Conservation (phyloP, 495 filamentous ascomycete species). For the Letharia lupina region DNA sequence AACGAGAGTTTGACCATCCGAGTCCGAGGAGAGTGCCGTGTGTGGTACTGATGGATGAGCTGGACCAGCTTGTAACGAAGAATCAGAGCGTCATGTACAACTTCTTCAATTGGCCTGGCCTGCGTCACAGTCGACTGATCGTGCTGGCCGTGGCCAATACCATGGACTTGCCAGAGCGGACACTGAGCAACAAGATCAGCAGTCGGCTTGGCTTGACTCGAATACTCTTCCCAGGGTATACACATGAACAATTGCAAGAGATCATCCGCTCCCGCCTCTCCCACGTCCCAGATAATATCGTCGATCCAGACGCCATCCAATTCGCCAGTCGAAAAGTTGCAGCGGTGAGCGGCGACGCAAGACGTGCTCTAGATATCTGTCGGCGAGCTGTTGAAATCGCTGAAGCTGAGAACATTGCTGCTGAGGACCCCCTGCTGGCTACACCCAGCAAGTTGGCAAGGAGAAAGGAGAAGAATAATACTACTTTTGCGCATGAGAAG, state of each 20-base stretch:
- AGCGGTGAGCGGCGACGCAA: conserved; percentile 88
- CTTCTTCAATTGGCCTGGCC: conserved; percentile 99
- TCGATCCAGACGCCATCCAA: conserved; percentile 88
- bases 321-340: conserved; percentile 96
- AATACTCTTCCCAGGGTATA: conserved; percentile 96
- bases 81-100: conserved; percentile 99
- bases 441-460: conserved; percentile 39
- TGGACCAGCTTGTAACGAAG: conserved; percentile 94
- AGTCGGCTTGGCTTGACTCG: conserved; percentile 80
- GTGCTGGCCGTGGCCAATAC: conserved; percentile 98
- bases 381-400: conserved; percentile 92
- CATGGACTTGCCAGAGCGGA: conserved; percentile 97
- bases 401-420: conserved; percentile 55
- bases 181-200: conserved; percentile 95
- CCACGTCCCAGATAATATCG: conserved; percentile 79
- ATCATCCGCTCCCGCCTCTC: conserved; percentile 87
- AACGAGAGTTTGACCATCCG: conserved; percentile 84
- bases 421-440: conserved; percentile 24
- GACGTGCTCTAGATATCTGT: conserved; percentile 91
- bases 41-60: conserved; percentile 97
- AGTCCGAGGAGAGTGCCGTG: conserved; percentile 85
- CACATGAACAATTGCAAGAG: conserved; percentile 93
- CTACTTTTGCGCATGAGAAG: neutral
- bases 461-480: conserved; percentile 15
- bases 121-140: conserved; percentile 83